Base-by-base conservation (phyloP, 2,329 filamentous ascomycete species). In the Arthrinium puccinioides region DNA sequence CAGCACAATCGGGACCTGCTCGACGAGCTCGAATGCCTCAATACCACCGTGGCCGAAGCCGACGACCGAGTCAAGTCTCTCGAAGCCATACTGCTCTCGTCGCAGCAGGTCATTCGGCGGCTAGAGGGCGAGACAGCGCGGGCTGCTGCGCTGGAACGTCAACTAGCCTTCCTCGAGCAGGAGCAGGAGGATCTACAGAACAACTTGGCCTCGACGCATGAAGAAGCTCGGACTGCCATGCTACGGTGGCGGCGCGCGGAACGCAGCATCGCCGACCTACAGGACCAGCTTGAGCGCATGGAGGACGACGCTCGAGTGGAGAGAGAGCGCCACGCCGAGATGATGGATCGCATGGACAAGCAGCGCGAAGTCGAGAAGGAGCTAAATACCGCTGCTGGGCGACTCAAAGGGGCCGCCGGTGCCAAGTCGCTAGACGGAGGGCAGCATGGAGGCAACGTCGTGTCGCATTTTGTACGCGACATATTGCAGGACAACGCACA, bases 391-490 rank as follows among this genome's bases (percentile, higher is more conserved):
- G 86, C 87, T 3, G 87, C 86, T 10, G 84, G 82, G 21, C 75
- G 87, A 38, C 69, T 94, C 37, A 92, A 90, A 60, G 84, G 84
- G 9, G 84, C 85, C 10, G 87, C 87, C 4, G 86, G 83, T 1
- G 72, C 74, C 20, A 82, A 79, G 47, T 78, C 79, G 3, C 63
- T 84, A 27, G 72, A 71, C 4, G 70, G 73, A 4, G 70, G 74
- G 21, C 74, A 75, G 47, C 67, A 66, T 39, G 72, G 76, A 9
- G 78, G 70, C 43, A 80, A 70, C 40, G 87, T 94, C 25, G 87
- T 97, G n/a, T 89, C 87, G 15, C 87, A 94, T 54, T 97, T 98
- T 50, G 92, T 98, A 39, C 87, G 89, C 48, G 92, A 97, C 57
- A 85, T 98, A 39, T 69, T 98, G 14, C 83, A 94, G 52, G 92